These are phyloP conservation scores for Talaromyces verruculosus DNA, from an alignment of 2,329 filamentous ascomycete species.

Conservation along the genomic window DNA sequence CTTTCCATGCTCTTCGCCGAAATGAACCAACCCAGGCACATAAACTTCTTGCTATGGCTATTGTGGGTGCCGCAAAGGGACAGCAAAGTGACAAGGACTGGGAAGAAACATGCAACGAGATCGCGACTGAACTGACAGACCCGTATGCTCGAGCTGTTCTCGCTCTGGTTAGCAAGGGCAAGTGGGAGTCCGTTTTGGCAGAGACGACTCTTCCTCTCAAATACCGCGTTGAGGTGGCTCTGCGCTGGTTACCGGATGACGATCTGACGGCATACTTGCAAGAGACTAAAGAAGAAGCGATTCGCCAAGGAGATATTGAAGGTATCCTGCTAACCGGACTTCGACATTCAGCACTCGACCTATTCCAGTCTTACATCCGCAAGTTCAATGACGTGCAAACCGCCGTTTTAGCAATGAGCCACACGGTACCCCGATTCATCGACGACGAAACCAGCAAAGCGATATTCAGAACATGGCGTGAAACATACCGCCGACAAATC, in stretches of 20 bases:
- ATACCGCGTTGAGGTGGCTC: conserved; percentile 61
- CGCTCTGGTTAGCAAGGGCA: conserved; percentile 58
- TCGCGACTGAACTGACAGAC: conserved; percentile 62
- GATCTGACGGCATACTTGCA: conserved; percentile 55
- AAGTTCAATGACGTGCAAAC: conserved; percentile 63
- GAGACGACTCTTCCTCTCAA: conserved; percentile 59
- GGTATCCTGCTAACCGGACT: conserved; percentile 63
- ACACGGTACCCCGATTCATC: conserved; percentile 60
- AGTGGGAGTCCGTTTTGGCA: conserved; percentile 60
- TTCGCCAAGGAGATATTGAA: conserved; percentile 59
- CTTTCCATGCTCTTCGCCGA: conserved; percentile 56
- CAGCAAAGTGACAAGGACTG: conserved; percentile 56
- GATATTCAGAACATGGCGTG: conserved; percentile 60
- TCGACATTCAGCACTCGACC: conserved; percentile 56
- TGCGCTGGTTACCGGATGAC: conserved; percentile 52
- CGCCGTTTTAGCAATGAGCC: conserved; percentile 59
- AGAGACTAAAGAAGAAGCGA: conserved; percentile 52
- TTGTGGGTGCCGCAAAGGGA: conserved; percentile 47
- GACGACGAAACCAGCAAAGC: conserved; percentile 53
- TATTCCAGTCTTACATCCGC: conserved; percentile 61
- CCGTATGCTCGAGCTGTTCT: conserved; percentile 63
- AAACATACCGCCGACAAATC: conserved; percentile 61
- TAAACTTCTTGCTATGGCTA: conserved; percentile 56
- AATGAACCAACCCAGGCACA: conserved; percentile 56
- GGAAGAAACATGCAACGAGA: conserved; percentile 61